A percentile compares a stretch with the other conserved stretches of the same genome.
These are phyloP conservation scores for Linnemannia exigua DNA, from an alignment of 192 early-diverging fungal genomes.

Conservation along the genomic window DNA sequence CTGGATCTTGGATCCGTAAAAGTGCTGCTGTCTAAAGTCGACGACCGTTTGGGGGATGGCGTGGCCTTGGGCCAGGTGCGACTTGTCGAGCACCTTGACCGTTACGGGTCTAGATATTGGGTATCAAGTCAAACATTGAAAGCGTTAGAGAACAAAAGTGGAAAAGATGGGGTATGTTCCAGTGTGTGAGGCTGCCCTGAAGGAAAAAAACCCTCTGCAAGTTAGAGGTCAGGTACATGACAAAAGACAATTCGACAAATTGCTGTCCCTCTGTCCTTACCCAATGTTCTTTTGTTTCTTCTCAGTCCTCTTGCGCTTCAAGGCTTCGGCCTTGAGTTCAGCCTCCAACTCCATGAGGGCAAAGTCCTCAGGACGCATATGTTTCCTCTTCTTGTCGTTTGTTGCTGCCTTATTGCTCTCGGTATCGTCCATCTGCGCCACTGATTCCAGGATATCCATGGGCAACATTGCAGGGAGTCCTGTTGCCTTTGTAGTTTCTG, in stretches of 20 bases:
- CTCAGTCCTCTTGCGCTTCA: slow-evolving; percentile 45
- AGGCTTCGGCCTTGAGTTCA: slow-evolving; percentile 32
- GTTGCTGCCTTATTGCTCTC: neutral
- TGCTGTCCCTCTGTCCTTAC: no score
- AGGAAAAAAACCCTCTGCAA: no score
- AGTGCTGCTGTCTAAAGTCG: slow-evolving; percentile 51
- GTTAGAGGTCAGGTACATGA: no score
- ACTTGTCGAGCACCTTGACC: slow-evolving; percentile 47
- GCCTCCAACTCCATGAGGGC: slow-evolving; percentile 49
- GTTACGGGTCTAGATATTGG: slow-evolving; percentile 37
- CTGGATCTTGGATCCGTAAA: slow-evolving; percentile 35
- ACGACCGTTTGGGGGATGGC: slow-evolving; percentile 46
- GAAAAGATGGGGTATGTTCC: no score
- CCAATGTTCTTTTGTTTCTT: slow-evolving; percentile 52
- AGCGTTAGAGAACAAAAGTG: neutral
- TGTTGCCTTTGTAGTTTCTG: slow-evolving; percentile 22
- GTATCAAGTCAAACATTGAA: neutral
- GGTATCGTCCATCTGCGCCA: slow-evolving; percentile 35
- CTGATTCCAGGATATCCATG: slow-evolving; percentile 49
- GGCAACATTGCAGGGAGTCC: slow-evolving; percentile 36
- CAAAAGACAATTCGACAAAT: no score
- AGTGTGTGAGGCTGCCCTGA: no score
- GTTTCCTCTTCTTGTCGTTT: slow-evolving; percentile 46
- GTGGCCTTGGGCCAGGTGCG: slow-evolving; percentile 38
- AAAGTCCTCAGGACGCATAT: slow-evolving; percentile 52